Conservation (phyloP, 768 basidiomycete species). For the Suillus bovinus region DNA sequence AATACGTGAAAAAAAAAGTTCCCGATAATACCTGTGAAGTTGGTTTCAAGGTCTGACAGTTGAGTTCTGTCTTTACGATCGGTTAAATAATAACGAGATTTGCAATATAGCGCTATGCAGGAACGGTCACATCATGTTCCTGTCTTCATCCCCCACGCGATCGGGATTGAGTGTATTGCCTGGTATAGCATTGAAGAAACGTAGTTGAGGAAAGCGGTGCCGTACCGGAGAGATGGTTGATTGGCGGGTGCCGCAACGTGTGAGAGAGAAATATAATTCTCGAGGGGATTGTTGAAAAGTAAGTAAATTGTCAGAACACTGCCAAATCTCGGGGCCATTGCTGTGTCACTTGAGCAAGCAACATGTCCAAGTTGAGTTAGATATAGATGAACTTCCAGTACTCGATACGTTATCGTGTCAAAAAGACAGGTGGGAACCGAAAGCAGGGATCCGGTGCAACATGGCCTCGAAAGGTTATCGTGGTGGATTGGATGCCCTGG, state of each 20-base stretch:
- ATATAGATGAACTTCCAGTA: conserved; percentile 23
- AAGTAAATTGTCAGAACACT: conserved; percentile 11
- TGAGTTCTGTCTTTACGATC: conserved; percentile 11
- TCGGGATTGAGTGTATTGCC: conserved; percentile 1
- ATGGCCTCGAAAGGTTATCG: conserved; percentile 37
- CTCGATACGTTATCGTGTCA: conserved; percentile 29
- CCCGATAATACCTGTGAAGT: conserved; percentile 3
- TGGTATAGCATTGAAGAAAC: conserved; percentile 2
- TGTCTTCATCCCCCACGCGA: conserved; percentile 1
- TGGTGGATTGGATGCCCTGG: conserved; percentile 23
- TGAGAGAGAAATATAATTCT: no score
- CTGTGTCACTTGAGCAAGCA: conserved; percentile 33
- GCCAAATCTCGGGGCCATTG: conserved; percentile 31
- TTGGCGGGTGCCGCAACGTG: conserved; percentile 12
- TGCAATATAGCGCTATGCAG: conserved; percentile 9
- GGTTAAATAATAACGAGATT: conserved; percentile 14
- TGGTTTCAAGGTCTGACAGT: conserved; percentile 8
- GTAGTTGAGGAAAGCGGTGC: conserved; percentile 20
- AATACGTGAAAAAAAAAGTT: neutral
- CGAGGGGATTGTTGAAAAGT: neutral
- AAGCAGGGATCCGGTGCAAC: conserved; percentile 26
- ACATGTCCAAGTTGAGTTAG: conserved; percentile 33
- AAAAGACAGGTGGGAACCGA: conserved; percentile 19
- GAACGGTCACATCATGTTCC: conserved; percentile 7
- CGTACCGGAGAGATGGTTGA: neutral